A percentile compares a stretch with the other conserved stretches of the same genome.
phyloP scores from a whole-genome alignment of 23 red algal species.

The Gracilaria domingensis region DNA sequence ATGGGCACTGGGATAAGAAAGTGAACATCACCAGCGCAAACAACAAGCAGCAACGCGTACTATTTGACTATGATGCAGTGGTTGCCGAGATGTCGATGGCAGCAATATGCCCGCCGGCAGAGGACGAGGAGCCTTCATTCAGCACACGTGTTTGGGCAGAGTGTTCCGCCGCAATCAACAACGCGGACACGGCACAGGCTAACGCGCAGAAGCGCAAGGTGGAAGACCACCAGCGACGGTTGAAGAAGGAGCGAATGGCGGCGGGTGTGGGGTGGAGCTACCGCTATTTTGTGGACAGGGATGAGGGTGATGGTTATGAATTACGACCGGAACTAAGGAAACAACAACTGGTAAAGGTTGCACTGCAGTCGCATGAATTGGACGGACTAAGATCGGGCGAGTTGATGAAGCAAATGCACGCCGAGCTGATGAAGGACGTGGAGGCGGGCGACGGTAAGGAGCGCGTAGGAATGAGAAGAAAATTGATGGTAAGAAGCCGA shows the following conservation, averaged over 20 bases:
- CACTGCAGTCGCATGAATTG: constrained; percentile 20
- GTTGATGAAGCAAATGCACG: constrained; percentile 49
- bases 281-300: constrained; percentile 68
- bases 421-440: constrained; percentile 20
- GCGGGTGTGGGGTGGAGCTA: constrained; percentile 69
- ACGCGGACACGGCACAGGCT: constrained; percentile 64
- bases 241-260: constrained; percentile 63
- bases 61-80: constrained; percentile 88
- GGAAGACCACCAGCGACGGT: constrained; percentile 84
- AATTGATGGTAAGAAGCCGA: not conserved
- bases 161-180: constrained; percentile 78
- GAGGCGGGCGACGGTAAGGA: not conserved
- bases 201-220: constrained; percentile 85
- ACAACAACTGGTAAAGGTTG: constrained; percentile 34
- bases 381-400: constrained; percentile 59
- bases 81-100: constrained; percentile 70
- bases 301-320: constrained; percentile 66
- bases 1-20: constrained; percentile 90
- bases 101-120: constrained; percentile 68
- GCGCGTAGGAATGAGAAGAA: constrained; percentile 5
- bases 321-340: constrained; percentile 42
- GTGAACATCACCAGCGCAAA: constrained; percentile 71
- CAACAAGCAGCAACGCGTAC: constrained; percentile 45
- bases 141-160: constrained; percentile 81
- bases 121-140: constrained; percentile 66